Evolutionary conservation across 1,284 basidiomycete species (phyloP).

Genomic region (Irpex sp.): DNA sequence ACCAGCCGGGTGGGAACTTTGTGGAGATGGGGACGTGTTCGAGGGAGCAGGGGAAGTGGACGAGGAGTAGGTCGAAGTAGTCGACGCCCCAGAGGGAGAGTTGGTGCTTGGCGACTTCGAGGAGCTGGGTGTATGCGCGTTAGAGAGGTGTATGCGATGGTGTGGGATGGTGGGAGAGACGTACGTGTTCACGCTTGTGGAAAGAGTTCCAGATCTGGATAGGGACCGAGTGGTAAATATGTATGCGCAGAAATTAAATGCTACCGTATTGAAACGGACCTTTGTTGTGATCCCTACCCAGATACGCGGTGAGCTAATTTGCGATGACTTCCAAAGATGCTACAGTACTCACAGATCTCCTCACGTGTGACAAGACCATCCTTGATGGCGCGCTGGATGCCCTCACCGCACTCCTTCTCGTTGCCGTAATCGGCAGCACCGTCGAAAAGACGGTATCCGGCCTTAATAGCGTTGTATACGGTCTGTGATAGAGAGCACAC

Average conservation of each 20-base stretch:
- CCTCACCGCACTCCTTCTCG: conserved; percentile 83
- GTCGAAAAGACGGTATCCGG: conserved; percentile 81
- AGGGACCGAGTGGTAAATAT: conserved; percentile 9
- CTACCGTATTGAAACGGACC: conserved; percentile 26
- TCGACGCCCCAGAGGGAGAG: conserved; percentile 75
- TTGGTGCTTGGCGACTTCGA: conserved; percentile 54
- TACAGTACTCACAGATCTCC: conserved; percentile 64
- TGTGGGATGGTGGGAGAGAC: conserved; percentile 15
- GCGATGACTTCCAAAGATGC: not conserved
- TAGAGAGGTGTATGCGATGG: conserved; percentile 1
- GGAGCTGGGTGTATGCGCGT: conserved; percentile 36
- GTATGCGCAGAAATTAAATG: not conserved
- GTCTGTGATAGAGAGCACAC: conserved; percentile 32
- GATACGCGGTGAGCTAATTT: not conserved
- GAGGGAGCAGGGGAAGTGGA: conserved; percentile 80
- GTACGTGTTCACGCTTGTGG: conserved; percentile 67
- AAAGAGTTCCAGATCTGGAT: conserved; percentile 79
- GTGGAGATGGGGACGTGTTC: conserved; percentile 73
- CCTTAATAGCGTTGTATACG: conserved; percentile 69
- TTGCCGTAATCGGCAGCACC: conserved; percentile 83
- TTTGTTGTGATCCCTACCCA: conserved; percentile 64
- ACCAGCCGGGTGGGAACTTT: conserved; percentile 81
- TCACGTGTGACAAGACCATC: conserved; percentile 73
- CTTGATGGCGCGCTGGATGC: conserved; percentile 68
- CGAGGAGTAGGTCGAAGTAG: conserved; percentile 74